These are phyloP conservation scores for Metrosideros polymorpha DNA, from an alignment of 441 rosid genomes.

Conservation along the genomic window DNA sequence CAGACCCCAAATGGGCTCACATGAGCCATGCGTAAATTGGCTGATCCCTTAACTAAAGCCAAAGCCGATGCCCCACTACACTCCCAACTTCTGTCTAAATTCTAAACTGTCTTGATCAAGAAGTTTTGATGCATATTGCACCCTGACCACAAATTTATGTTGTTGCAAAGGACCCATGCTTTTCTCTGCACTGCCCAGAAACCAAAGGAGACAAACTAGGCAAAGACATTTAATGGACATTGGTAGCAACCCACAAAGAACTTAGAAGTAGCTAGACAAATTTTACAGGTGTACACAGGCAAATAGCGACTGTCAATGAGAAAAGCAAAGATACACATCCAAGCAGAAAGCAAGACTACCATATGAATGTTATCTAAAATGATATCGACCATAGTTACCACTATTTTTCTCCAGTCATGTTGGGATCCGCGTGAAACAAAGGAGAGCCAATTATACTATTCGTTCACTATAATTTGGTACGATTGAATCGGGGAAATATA, in stretches of 20 bases:
- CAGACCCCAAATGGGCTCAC: not conserved
- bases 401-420: not conserved
- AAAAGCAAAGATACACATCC: not conserved
- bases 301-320: not conserved
- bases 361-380: not conserved
- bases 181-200: not conserved
- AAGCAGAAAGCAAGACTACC: not conserved
- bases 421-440: not conserved
- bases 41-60: not conserved
- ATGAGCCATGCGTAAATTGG: not conserved
- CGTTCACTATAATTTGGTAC: not conserved
- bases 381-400: not conserved
- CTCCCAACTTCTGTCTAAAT: not conserved
- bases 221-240: not conserved
- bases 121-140: not conserved
- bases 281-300: not conserved
- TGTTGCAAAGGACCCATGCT: not conserved
- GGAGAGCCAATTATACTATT: not conserved
- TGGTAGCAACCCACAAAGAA: not conserved
- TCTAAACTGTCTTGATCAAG: not conserved
- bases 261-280: not conserved
- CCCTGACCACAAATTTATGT: not conserved
- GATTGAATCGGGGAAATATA: not conserved
- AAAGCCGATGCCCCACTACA: not conserved
- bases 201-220: not conserved